These are phyloP conservation scores for Erysimum cheiranthoides DNA, from an alignment of 345 rosid genomes.

Conservation along the genomic window DNA sequence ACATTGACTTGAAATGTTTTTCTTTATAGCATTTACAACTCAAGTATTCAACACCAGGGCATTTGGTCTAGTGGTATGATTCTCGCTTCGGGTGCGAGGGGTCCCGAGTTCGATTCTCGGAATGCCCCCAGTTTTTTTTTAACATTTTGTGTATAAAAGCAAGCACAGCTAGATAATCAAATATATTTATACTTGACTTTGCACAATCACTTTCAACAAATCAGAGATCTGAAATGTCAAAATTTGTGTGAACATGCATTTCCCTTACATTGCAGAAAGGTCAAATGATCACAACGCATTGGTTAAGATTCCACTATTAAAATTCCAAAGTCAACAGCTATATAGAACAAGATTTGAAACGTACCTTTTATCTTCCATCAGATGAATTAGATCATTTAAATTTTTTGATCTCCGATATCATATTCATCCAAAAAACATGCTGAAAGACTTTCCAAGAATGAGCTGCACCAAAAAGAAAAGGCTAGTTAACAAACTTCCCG, in stretches of 20 bases:
- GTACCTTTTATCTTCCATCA: constrained; percentile 33
- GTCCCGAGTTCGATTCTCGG: constrained; percentile 92
- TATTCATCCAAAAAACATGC: neutral
- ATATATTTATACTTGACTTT: neutral
- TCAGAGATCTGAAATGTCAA: constrained; percentile 7
- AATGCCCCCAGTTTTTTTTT: constrained; percentile 51
- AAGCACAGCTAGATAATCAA: neutral
- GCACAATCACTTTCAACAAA: constrained; percentile 7
- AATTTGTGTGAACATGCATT: neutral
- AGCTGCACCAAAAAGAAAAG: constrained; percentile 8
- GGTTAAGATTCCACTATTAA: constrained; percentile 30
- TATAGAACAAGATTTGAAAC: constrained; percentile 14
- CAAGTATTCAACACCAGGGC: constrained; percentile 44
- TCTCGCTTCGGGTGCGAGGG: constrained; percentile 98
- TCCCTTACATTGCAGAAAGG: neutral
- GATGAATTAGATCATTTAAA: neutral
- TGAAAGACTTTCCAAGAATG: constrained; percentile 18
- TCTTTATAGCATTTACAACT: neutral
- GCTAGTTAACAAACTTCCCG: neutral
- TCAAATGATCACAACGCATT: constrained; percentile 19
- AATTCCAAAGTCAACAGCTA: constrained; percentile 16
- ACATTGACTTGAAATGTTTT: neutral
- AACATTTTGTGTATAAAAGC: neutral
- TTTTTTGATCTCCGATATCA: constrained; percentile 20
- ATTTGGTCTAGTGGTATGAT: constrained; percentile 93